Base-by-base conservation (phyloP, 2,329 filamentous ascomycete genomes). In the Ceratocystis alfenasii region DNA sequence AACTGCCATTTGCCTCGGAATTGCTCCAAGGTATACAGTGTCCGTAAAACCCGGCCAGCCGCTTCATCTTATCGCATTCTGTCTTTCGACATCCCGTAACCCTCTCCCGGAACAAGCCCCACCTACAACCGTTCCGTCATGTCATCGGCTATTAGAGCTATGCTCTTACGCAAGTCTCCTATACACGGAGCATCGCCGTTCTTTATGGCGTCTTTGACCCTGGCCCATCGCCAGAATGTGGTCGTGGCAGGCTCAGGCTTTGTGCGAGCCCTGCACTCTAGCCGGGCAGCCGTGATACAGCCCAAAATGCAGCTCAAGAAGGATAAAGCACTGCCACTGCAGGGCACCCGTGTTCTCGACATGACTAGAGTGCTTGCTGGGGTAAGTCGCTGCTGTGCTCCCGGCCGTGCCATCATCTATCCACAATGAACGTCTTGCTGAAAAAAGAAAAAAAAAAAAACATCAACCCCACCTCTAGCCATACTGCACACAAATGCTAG, bases 321-420 rank as follows among this genome's bases (percentile, higher is more conserved):
- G 3, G 36, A 44, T 5, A 57, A 59, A n/a, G 48, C 60, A 1
- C 75, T 85, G 41, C 93, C 94, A 25, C 80, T 99, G 71, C 84
- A 90, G 45, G 94, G 94, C 0, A 87, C 94, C 71, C 86, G 89
- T 65, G 92, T 97, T 15, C 81, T 99, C 69, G 94, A 99, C 74
- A 95, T 99, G 91, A 97, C 93, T 2, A 84, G 94, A 77, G 94
- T 99, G 1, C 78, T 99, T 69, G 94, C 94, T 69, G 94, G 94
- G 66, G 93, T 96, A 79, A 77, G 87, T 81, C 33, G 15, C 17
- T 36, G 25, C 20, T 10, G 15, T 15, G 36, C 41, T 57, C 50
- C 53, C 41, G 25, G 48, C 17, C 33, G 62, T 63, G 66, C 67
- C 70, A 64, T 67, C 44, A 22, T 70, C 33, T 17, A 44, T 44